Evolutionary conservation across 2,329 filamentous ascomycete species (phyloP), one percentile per base, ranked within the genome.

Genomic region (Cercospora sojina): DNA sequence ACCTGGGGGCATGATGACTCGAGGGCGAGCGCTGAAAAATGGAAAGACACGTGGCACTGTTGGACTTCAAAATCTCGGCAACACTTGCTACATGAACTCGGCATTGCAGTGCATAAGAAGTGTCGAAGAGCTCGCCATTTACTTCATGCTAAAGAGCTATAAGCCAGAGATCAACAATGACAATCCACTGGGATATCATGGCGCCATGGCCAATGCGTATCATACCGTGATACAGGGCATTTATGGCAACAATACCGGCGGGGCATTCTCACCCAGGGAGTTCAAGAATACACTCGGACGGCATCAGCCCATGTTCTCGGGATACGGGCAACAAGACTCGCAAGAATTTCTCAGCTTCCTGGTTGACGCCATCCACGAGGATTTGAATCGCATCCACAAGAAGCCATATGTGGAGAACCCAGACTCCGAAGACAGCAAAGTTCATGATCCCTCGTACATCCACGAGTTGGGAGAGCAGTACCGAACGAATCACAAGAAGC

Each of bases 61-160:
- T 49, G 95, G 95, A 35, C 82, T 99, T 61, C 88, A 87, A 70
- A 99, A 99, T 75, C 82, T 99, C 13, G 95, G 95, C 58, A 99
- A 99, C 75, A 98, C 95, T 0, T 99, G 95, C 80, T 99, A 99
- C 81, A 97, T 98, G 93, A 98, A 98, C 79, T 97, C 94, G 23
- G 95, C 95, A 9, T 83, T 98, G 63, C 95, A 99, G 77, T 99
- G 95, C 77, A 87, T 99, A 60, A 89, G 94, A 59, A 96, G 92
- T 73, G 93, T 97, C 0, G 92, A 97, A 76, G 95, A 99, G 79
- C 82, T 99, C 70, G 94, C 92, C 5, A 89, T 93, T 74, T 99
- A 97, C 79, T 98, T 99, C 79, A 79, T 97, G 59, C 84, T 79
- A 74, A 77, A 88, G 66, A 86, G 89, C 68, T 93, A 91, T 79